Conservation (phyloP, 305 asterid species). For the Caryopteris hybrid region DNA sequence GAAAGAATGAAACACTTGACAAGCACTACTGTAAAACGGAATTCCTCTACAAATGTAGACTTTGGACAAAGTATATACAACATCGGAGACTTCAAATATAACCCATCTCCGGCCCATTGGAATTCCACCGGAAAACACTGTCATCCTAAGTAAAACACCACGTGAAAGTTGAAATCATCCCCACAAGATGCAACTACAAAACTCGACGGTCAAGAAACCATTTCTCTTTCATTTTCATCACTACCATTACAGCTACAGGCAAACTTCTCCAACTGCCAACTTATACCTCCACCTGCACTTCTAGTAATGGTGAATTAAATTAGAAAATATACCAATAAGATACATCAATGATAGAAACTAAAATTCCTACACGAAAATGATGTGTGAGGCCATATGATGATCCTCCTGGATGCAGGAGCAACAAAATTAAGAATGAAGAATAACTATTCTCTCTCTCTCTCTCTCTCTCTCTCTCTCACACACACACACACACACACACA, state of each 20-base stretch:
- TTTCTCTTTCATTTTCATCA: slow-evolving; percentile 31
- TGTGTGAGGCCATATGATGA: neutral
- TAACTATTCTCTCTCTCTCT: neutral
- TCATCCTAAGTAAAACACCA: slow-evolving; percentile 17
- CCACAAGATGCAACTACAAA: slow-evolving; percentile 41
- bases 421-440: neutral
- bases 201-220: slow-evolving; percentile 25
- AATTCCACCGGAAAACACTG: slow-evolving; percentile 14
- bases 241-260: slow-evolving; percentile 37
- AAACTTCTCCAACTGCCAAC: slow-evolving; percentile 34
- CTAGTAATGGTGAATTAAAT: neutral
- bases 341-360: neutral
- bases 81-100: slow-evolving; percentile 17
- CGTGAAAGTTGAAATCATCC: no score
- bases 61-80: slow-evolving; percentile 26
- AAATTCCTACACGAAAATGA: neutral
- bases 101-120: slow-evolving; percentile 20
- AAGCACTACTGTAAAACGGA: slow-evolving; percentile 14
- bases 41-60: slow-evolving; percentile 7
- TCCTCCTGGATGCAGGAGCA: neutral
- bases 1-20: slow-evolving; percentile 14
- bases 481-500: no score
- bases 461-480: no score
- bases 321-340: neutral
- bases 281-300: slow-evolving; percentile 37